These are phyloP conservation scores for Plasmodium yoelii DNA, from an alignment of 169 alveolate genomes.

Conservation along the genomic window DNA sequence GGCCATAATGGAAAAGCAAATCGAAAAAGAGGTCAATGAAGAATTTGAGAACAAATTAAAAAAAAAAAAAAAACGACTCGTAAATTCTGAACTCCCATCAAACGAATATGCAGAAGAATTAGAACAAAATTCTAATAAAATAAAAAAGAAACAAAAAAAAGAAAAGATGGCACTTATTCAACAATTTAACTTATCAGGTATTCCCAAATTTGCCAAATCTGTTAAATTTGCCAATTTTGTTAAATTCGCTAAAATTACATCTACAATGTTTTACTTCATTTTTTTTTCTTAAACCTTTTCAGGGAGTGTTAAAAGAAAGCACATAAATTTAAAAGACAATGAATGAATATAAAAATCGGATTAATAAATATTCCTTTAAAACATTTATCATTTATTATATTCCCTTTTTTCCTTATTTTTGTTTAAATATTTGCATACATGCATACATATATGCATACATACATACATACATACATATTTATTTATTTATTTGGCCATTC, in stretches of 20 bases:
- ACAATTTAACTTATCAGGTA: conserved; percentile 47
- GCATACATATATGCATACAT: no score
- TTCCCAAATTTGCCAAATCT: background rate
- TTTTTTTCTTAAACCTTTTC: background rate
- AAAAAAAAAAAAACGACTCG: conserved; percentile 9
- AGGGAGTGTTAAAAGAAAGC: conserved; percentile 41
- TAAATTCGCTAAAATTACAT: background rate
- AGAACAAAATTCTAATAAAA: background rate
- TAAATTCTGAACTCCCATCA: conserved; percentile 5
- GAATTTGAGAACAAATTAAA: conserved; percentile 25
- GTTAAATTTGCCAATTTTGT: no score
- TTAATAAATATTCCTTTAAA: background rate
- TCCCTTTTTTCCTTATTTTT: no score
- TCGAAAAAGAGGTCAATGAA: conserved; percentile 37
- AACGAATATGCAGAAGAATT: conserved; percentile 14
- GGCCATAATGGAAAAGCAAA: conserved; percentile 67
- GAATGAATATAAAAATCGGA: background rate
- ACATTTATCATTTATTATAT: no score
- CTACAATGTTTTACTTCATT: background rate
- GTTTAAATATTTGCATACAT: no score
- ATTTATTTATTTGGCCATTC: no score
- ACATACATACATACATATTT: no score
- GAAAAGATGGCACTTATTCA: conserved; percentile 41
- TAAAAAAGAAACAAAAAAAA: conserved; percentile 20
- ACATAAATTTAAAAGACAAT: conserved; percentile 47